phyloP scores from a whole-genome alignment of 2,329 filamentous ascomycete species.

The Cladosporium sp. region DNA sequence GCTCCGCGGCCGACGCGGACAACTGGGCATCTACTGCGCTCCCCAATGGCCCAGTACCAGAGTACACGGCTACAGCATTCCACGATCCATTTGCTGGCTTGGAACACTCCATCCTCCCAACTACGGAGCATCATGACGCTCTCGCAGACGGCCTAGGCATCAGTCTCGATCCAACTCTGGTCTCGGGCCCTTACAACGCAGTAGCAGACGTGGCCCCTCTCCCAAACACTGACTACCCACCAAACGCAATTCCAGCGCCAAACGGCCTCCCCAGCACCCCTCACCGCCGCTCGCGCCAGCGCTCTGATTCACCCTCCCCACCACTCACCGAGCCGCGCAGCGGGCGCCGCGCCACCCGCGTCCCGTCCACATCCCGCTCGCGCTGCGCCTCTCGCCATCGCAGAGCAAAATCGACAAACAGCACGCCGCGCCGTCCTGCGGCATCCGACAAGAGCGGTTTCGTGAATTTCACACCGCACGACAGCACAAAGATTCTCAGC shows the following conservation, averaged over 20 bases:
- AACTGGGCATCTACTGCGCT: neutral
- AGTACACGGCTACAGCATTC: neutral
- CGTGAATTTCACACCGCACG: constrained; percentile 83
- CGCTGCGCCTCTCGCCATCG: constrained; percentile 21
- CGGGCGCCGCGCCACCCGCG: constrained; percentile 3
- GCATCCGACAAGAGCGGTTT: constrained; percentile 58
- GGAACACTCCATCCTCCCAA: constrained; percentile 15
- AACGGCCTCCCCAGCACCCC: constrained; percentile 25
- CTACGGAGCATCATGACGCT: constrained; percentile 14
- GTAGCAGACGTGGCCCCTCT: constrained; percentile 14
- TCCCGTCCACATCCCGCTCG: constrained; percentile 9
- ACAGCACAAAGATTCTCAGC: constrained; percentile 73
- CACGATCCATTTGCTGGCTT: constrained; percentile 22
- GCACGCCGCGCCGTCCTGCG: constrained; percentile 25
- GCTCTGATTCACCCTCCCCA: constrained; percentile 23
- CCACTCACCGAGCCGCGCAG: constrained; percentile 23
- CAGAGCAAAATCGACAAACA: constrained; percentile 26
- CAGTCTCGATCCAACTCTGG: constrained; percentile 28
- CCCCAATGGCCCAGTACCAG: neutral
- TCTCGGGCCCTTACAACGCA: constrained; percentile 20
- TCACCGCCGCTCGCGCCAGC: constrained; percentile 18
- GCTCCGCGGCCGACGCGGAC: neutral
- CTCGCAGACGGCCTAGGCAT: constrained; percentile 27
- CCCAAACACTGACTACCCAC: constrained; percentile 11
- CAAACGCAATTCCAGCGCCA: constrained; percentile 6